These are phyloP conservation scores for Penicillium pancosmium DNA, from an alignment of 495 filamentous ascomycete genomes.

Conservation along the genomic window DNA sequence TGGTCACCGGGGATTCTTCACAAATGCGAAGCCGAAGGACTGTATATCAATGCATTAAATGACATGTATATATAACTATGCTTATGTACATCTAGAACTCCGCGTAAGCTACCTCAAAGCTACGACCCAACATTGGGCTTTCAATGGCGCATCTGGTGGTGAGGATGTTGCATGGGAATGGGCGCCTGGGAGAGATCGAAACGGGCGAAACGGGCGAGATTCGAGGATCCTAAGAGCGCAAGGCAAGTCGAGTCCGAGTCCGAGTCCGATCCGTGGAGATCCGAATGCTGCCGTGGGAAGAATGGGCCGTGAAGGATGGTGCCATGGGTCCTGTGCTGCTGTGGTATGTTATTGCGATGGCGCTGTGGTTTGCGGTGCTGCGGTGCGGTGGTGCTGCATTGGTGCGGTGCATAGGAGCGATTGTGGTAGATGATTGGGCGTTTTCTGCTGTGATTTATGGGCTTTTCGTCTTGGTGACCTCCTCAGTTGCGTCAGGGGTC, in stretches of 20 bases:
- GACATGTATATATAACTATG: conserved; percentile 3
- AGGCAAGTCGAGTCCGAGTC: neutral
- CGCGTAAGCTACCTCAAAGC: conserved; percentile 4
- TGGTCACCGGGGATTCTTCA: neutral
- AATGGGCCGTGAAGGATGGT: neutral
- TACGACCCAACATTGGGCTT: conserved; percentile 3
- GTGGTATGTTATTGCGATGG: neutral
- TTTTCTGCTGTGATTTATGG: neutral
- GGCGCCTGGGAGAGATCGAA: conserved; percentile 2
- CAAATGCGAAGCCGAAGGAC: neutral
- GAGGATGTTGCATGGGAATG: conserved; percentile 4
- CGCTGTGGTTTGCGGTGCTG: neutral
- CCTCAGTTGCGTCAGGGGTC: conserved; percentile 16
- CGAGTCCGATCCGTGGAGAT: neutral
- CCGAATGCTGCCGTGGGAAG: neutral
- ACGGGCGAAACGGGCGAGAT: neutral
- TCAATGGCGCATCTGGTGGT: conserved; percentile 6
- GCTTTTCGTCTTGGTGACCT: conserved; percentile 15
- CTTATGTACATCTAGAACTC: conserved; percentile 20
- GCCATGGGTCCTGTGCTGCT: neutral
- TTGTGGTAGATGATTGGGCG: neutral
- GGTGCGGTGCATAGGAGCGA: conserved; percentile 1
- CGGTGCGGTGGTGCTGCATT: neutral
- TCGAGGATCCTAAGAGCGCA: neutral
- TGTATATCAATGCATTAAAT: neutral